Evolutionary conservation across 345 rosid species (phyloP), one percentile per base, ranked within the genome.

Genomic region (Citrus inodora): DNA sequence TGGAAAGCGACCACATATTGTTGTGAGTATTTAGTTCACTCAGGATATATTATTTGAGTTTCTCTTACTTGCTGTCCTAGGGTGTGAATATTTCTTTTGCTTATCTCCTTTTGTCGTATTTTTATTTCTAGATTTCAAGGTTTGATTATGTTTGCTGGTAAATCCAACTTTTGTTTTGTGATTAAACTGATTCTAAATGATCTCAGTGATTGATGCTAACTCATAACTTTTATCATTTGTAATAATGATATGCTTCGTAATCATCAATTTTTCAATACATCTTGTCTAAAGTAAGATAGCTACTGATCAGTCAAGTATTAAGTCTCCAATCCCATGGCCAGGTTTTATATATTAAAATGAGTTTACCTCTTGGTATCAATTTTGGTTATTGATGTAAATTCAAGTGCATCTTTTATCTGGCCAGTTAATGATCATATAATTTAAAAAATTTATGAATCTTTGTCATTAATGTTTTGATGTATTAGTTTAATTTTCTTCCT

Each of bases 1-100:
- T 67, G 98, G 82, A 79, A 97, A 92, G 87, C 83, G 94, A 46
- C 98, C 99, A 19, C 98, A 96, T 65, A 82, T 94, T 79, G 85
- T 94, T 81, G 98, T 92, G 84, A 82, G 94, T 82, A 42, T 71
- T 74, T 30, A 7, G 28, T 35, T 70, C 35, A 51, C 16, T 74
- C 46, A 60, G 24, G 61, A 59, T 13, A 60, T 25, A 13, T n/a
- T 9, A 25, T 61, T 62, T 74, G 6, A 42, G 37, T 59, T 63
- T 51, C 42, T 32, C 4, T 22, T 65, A n/a, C 19, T 11, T 62
- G 19, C 22, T 62, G 21, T 51, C 19, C 46, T 28, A 25, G 70
- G 38, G 69, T 19, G 42, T 62, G 37, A 30, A 30, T 32, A 9
- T 30, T 6, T 64, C 13, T 25, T 32, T 64, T 9, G 16, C 13